phyloP scores from a whole-genome alignment of 2,329 filamentous ascomycete species.

The Stemphylium lycopersici region DNA sequence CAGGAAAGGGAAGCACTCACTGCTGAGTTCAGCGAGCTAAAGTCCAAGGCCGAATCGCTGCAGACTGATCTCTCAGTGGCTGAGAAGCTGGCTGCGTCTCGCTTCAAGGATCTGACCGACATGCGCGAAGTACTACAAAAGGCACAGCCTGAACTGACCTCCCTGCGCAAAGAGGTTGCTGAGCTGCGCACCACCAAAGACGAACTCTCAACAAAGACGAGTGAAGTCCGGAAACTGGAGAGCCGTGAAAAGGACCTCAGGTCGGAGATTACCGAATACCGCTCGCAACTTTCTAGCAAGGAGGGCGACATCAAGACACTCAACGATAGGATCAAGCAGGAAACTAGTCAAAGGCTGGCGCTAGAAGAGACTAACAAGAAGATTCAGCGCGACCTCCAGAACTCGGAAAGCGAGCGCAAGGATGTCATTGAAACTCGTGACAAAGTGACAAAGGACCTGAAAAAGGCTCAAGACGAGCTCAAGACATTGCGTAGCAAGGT shows the following conservation, averaged over 20 bases:
- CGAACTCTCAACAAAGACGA: conserved; percentile 68
- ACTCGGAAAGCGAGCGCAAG: conserved; percentile 77
- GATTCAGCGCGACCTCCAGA: conserved; percentile 77
- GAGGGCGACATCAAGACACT: conserved; percentile 79
- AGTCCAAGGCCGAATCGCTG: conserved; percentile 70
- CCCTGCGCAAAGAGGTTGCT: conserved; percentile 75
- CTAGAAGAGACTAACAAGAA: conserved; percentile 80
- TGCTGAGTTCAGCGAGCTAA: conserved; percentile 73
- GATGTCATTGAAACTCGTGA: conserved; percentile 77
- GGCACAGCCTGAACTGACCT: conserved; percentile 83
- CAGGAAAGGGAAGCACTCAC: conserved; percentile 63
- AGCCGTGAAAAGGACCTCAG: conserved; percentile 81
- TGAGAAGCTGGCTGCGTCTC: conserved; percentile 81
- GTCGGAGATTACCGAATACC: conserved; percentile 72
- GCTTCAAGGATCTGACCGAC: conserved; percentile 87
- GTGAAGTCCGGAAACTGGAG: conserved; percentile 77
- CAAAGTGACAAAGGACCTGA: conserved; percentile 71
- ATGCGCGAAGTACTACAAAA: conserved; percentile 81
- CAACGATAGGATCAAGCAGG: conserved; percentile 77
- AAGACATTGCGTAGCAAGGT: conserved; percentile 62
- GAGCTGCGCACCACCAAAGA: conserved; percentile 77
- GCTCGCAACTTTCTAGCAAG: conserved; percentile 73
- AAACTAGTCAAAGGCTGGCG: conserved; percentile 72
- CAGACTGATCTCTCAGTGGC: conserved; percentile 86
- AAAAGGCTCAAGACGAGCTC: conserved; percentile 74